Evolutionary conservation across 78 protist species (phyloP), one percentile per base, ranked within the genome.

Genomic region (Dictyostelium citrinum): DNA sequence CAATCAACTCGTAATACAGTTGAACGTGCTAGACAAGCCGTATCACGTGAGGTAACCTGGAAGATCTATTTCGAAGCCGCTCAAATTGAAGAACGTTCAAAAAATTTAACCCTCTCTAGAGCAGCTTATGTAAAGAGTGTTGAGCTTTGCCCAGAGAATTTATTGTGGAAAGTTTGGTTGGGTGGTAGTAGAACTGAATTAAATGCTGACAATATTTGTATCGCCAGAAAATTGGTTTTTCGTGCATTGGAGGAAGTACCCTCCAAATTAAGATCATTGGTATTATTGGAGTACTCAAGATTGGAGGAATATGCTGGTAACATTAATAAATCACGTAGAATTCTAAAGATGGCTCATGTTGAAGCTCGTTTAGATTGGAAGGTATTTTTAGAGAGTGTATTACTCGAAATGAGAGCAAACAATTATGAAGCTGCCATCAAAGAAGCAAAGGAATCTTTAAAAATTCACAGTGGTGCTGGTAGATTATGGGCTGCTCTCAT

Each of bases 401-500:
- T 96, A n/a, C 51, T 97, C 14, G 98, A 97, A 72, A 64, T 97
- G 85, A 92, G 98, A 27, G 95, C 98, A 20, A 90, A 96, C 39
- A 85, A 81, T 55, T 41, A 49, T 33, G 80, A 35, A 35, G 82
- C 82, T 3, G 98, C 98, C 12, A 76, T 97, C 6, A 46, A 72
- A 35, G 94, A 76, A 67, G 96, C 97, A 37, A 80, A 85, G 29
- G 90, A 94, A 41, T 97, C 97, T 33, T 84, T 98, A 33, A 84
- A 93, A 43, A 88, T 90, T 16, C 98, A 98, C 82, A 37, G 82
- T 60, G 98, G 97, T 41, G 96, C 98, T 10, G 99, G 98, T 58
- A 79, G 99, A 46, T 93, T 98, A 29, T 98, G 99, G 99, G 96
- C 98, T 33, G 90, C 97, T 16, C 94, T 93, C n/a, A 97, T 98